Evolutionary conservation across 139 green algal genomes (phyloP), one percentile per base, ranked within the genome.

Genomic region (Tetraselmis chui): DNA sequence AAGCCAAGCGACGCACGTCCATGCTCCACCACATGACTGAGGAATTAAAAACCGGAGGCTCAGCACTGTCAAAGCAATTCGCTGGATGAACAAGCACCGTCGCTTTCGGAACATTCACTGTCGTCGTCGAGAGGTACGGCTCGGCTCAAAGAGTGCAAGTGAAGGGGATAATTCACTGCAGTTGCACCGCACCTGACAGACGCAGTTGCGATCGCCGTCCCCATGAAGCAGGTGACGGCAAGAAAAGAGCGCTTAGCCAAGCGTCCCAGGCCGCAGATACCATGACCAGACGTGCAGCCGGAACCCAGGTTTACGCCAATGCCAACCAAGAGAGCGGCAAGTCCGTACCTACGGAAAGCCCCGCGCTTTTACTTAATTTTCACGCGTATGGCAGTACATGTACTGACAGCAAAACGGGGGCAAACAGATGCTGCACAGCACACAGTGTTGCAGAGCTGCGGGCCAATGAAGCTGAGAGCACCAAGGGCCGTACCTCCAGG

Each of bases 201-300:
- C 45, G 45, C 45, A 67, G 45, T 67, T 67, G 18, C 45, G 45
- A 67, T 25, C 45, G 45, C 45, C 18, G 45, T 67, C 5, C 45
- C 45, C 45, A 67, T 67, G 45, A 67, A 67, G 45, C 45, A 67
- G 45, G 45, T 25, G 45, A 67, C 45, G 11, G 45, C 45, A 5
- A 67, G 45, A 67, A 67, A 67, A 5, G 45, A 67, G 18, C 45
- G 45, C 45, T 67, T 67, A 5, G 45, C 45, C 45, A 67, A 18
- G 45, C 45, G 45, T 18, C 45, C 45, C 45, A 67, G 86, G 79
- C 91, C 91, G 75, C 86, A 92, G 75, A 95, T 90, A 79, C 93
- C 93, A 75, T 97, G 93, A 1, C 93, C 93, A 23, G 74, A 87
- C 29, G 93, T 96, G 88, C 93, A 97, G 29, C 93, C 93, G 85